Conservation (phyloP, 164 flowering plant genomes). For the Magnolia sinica region DNA sequence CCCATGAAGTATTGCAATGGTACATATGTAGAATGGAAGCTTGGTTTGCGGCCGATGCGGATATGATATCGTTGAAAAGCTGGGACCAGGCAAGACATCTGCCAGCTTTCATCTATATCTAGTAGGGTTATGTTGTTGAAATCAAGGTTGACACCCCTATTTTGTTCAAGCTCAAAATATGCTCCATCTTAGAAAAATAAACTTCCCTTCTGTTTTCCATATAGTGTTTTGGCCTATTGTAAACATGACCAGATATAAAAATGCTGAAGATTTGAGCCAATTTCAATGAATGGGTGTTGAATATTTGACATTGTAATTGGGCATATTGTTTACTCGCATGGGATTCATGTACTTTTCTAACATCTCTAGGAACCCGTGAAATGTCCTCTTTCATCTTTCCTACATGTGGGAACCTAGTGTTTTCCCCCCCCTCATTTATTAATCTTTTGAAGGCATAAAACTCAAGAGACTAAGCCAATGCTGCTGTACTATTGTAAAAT, state of each 20-base stretch:
- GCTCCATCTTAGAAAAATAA: background rate
- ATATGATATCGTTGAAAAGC: conserved; percentile 77
- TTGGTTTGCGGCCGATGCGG: conserved; percentile 95
- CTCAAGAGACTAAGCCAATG: background rate
- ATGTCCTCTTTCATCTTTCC: no score
- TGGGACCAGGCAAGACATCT: conserved; percentile 73
- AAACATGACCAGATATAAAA: background rate
- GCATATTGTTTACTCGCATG: background rate
- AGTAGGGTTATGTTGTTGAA: background rate
- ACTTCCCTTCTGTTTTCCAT: background rate
- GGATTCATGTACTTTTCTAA: background rate
- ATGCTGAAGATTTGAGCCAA: background rate
- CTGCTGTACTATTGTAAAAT: background rate
- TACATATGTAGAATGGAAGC: conserved; percentile 93
- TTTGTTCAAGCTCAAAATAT: background rate
- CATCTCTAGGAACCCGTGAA: no score
- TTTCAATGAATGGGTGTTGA: background rate
- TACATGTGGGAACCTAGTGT: background rate
- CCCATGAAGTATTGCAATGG: conserved; percentile 83
- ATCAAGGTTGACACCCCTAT: background rate
- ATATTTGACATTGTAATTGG: background rate
- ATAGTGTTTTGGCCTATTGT: background rate
- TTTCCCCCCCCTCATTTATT: no score
- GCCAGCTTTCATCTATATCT: background rate
- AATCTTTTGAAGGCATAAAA: background rate